These are phyloP conservation scores for Amoebophrya sp. DNA, from an alignment of 169 alveolate species.

Conservation along the genomic window DNA sequence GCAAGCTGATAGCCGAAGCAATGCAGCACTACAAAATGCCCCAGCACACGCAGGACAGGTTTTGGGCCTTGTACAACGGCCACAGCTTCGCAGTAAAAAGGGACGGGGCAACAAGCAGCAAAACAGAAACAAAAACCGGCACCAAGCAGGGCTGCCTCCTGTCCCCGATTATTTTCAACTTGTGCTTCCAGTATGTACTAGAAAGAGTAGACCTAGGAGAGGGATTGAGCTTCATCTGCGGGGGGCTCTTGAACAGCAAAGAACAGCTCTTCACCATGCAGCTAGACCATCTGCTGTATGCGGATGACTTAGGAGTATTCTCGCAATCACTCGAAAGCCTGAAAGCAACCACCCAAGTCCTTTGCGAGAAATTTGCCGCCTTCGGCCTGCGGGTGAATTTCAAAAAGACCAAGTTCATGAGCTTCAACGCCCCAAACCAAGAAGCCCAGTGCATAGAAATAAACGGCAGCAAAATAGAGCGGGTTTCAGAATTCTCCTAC, in stretches of 20 bases:
- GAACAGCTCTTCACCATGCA: neutral
- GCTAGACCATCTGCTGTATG: neutral
- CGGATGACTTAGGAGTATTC: neutral
- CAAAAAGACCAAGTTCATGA: neutral
- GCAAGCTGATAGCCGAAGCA: neutral
- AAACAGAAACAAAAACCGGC: neutral
- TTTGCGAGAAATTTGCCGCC: neutral
- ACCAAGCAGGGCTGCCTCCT: conserved; percentile 25
- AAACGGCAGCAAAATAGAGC: neutral
- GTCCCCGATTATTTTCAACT: neutral
- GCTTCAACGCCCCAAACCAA: neutral
- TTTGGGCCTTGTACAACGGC: neutral
- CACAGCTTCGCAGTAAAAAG: neutral
- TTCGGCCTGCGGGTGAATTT: neutral
- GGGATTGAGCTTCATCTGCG: neutral
- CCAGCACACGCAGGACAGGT: neutral
- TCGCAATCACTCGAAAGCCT: too few relatives aligned
- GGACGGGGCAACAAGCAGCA: neutral
- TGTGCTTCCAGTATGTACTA: neutral
- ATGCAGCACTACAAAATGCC: neutral
- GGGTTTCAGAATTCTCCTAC: neutral
- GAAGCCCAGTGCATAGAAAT: neutral
- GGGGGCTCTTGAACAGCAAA: neutral
- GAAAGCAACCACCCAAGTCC: too few relatives aligned
- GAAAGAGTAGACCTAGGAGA: neutral